These are phyloP conservation scores for Phytophthora melonis DNA, from an alignment of 352 stramenopile genomes.

Conservation along the genomic window DNA sequence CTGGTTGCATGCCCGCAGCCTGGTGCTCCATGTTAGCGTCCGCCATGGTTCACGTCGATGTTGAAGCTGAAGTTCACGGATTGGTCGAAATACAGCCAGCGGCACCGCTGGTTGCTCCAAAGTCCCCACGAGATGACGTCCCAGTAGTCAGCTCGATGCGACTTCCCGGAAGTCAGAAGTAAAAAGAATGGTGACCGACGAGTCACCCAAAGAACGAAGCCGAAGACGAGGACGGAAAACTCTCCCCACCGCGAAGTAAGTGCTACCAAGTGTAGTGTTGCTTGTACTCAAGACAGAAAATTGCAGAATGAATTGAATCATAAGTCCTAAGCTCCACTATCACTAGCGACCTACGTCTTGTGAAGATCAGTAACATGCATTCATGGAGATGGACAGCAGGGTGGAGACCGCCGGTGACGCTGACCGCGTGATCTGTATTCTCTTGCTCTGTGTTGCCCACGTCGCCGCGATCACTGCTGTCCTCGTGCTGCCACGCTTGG, in stretches of 20 bases:
- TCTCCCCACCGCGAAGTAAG: too few relatives aligned
- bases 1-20: background rate
- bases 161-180: too few relatives aligned
- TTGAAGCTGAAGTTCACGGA: background rate
- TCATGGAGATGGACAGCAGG: background rate
- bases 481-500: background rate
- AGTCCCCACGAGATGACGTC: too few relatives aligned
- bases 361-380: background rate
- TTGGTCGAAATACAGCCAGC: too few relatives aligned
- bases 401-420: background rate
- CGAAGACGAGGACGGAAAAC: too few relatives aligned
- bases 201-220: too few relatives aligned
- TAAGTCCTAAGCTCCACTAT: too few relatives aligned
- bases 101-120: too few relatives aligned
- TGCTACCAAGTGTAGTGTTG: background rate
- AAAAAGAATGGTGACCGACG: too few relatives aligned
- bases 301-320: background rate
- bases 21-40: slow-evolving; percentile 7
- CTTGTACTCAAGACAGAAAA: background rate
- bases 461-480: background rate
- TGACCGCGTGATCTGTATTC: background rate
- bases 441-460: background rate
- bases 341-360: background rate
- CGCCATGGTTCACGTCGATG: background rate
- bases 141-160: too few relatives aligned